Conservation (phyloP, 768 basidiomycete genomes). For the Leucocoprinus birnbaumii region DNA sequence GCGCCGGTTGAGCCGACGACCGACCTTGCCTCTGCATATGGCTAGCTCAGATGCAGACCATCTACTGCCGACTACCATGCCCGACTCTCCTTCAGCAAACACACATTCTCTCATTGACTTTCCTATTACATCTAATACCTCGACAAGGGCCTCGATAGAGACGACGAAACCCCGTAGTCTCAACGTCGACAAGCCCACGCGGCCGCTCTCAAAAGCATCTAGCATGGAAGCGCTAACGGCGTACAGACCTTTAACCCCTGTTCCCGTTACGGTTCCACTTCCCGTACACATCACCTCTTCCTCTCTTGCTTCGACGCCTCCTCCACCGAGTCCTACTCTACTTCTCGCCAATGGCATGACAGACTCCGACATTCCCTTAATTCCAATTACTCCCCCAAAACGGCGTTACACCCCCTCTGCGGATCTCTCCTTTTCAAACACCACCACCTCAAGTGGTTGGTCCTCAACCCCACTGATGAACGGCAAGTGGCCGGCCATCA, state of each 20-base stretch:
- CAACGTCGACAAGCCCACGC: not conserved
- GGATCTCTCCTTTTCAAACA: not conserved
- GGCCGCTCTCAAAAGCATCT: slow-evolving; percentile 1
- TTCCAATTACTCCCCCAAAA: slow-evolving; percentile 4
- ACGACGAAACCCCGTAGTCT: not conserved
- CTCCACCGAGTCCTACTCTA: slow-evolving; percentile 3
- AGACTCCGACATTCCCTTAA: slow-evolving; percentile 3
- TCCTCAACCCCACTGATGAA: slow-evolving; percentile 2
- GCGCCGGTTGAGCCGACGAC: slow-evolving; percentile 8
- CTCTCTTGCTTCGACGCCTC: slow-evolving; percentile 2
- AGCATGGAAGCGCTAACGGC: slow-evolving; percentile 8
- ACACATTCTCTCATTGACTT: slow-evolving; percentile 6
- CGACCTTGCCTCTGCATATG: slow-evolving; percentile 6
- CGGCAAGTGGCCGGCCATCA: slow-evolving; percentile 6
- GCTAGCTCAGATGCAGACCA: not conserved
- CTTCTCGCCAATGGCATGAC: not conserved
- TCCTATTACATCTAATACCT: not conserved
- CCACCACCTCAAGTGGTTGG: not conserved
- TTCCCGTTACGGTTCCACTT: slow-evolving; percentile 6
- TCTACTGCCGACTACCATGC: slow-evolving; percentile 5
- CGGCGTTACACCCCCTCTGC: not conserved
- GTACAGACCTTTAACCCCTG: slow-evolving; percentile 7
- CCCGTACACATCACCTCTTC: not conserved
- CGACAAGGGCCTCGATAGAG: not conserved
- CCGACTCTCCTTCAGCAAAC: not conserved